Evolutionary conservation across 164 flowering plant genomes (phyloP), one percentile per base, ranked within the genome.

Genomic region (Sedum album): DNA sequence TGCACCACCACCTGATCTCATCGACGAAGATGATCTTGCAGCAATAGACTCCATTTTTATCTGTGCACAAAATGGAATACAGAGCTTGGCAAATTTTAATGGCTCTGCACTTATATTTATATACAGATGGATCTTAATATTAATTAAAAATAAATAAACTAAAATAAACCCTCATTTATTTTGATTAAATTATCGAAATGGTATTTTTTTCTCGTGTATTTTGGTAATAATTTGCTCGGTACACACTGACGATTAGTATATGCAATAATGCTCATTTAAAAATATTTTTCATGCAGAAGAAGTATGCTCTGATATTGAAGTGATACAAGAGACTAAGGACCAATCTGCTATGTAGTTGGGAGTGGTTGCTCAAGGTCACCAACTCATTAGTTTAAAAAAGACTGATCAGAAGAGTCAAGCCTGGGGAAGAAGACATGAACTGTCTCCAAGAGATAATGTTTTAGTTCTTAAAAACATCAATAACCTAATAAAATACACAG

Each of bases 1-100:
- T n/a, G 8, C 35, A 20, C 62, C 62, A 31, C 69, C 69, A 20
- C 20, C 62, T 48, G 38, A 38, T 68, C 65, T 23, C 70, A 55
- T 26, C 5, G 65, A 28, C 60, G 65, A 15, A 5, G n/a, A 44
- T 44, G 48, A 48, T 31, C 70, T 68, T 14, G 63, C 48, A 21
- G 60, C 11, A 57, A 60, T 31, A 5, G 65, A 57, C 20, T 68
- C 65, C 62, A 65, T 63, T 53, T 53, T 21, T 53, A 53, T 5
- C 28, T 9, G 30, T 23, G 11, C 2, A 49, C 23, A 0, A 25
- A 53, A 53, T 28, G 13, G 17, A 23, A 1, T 4, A 53, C 1
- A 5, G 21, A 53, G 26, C 25, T 23, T 53, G 25, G 28, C 60
- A 53, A 53, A 53, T 21, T n/a, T n/a, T n/a, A 53, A 13, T 53